phyloP scores from a whole-genome alignment of 2,329 filamentous ascomycete genomes.

The Aspergillus chevalieri region DNA sequence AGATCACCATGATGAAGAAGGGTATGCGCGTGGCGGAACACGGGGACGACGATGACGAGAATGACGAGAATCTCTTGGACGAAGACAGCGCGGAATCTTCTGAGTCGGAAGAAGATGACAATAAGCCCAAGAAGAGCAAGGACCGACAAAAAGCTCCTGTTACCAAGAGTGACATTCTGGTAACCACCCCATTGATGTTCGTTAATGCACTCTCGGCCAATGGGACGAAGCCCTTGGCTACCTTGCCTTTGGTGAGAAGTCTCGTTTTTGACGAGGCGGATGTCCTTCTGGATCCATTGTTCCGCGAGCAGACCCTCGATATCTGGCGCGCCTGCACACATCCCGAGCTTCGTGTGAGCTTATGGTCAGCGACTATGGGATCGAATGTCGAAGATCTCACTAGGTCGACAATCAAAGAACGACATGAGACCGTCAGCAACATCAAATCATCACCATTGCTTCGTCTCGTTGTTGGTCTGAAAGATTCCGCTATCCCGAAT shows the following conservation, averaged over 20 bases:
- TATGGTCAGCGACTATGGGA: conserved; percentile 97
- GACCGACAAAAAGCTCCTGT: conserved; percentile 40
- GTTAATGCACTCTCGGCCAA: conserved; percentile 62
- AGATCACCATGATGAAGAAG: conserved; percentile 76
- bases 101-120: conserved; percentile 33
- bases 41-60: conserved; percentile 31
- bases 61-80: conserved; percentile 34
- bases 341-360: conserved; percentile 63
- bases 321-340: conserved; percentile 77
- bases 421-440: conserved; percentile 30
- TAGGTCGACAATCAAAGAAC: conserved; percentile 57
- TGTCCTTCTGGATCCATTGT: conserved; percentile 83
- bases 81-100: conserved; percentile 34
- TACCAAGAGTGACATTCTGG: conserved; percentile 70
- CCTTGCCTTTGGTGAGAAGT: conserved; percentile 62
- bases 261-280: conserved; percentile 91
- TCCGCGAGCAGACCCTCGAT: conserved; percentile 77
- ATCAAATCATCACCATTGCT: conserved; percentile 50
- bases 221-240: conserved; percentile 37
- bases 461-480: conserved; percentile 87
- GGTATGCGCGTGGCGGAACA: conserved; percentile 63
- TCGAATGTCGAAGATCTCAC: conserved; percentile 82
- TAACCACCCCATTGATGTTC: conserved; percentile 73
- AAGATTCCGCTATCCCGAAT: conserved; percentile 91
- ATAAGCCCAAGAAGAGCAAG: conserved; percentile 19